phyloP scores from a whole-genome alignment of 2,329 filamentous ascomycete genomes.

The Colletotrichum neosansevieriae region DNA sequence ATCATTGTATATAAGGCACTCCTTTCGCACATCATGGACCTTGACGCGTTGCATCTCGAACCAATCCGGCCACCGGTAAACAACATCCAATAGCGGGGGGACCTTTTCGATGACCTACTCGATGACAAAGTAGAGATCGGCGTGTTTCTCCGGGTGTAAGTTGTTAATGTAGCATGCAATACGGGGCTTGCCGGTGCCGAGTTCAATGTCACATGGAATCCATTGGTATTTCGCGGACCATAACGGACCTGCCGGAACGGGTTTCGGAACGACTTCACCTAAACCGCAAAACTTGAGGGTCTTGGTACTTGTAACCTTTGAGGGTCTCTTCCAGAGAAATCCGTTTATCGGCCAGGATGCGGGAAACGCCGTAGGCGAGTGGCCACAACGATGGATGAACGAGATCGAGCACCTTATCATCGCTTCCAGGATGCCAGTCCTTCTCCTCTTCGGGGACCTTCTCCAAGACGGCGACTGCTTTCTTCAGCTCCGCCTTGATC shows the following conservation, averaged over 20 bases:
- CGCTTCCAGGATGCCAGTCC: constrained; percentile 72
- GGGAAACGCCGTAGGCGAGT: constrained; percentile 64
- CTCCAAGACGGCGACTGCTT: constrained; percentile 61
- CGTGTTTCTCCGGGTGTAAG: constrained; percentile 58
- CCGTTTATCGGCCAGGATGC: constrained; percentile 45
- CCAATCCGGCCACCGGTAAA: constrained; percentile 49
- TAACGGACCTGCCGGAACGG: background rate
- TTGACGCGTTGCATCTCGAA: constrained; percentile 46
- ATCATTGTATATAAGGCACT: constrained; percentile 43
- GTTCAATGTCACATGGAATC: constrained; percentile 63
- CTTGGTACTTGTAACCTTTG: too few species aligned
- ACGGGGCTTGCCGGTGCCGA: constrained; percentile 50
- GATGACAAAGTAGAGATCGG: constrained; percentile 54
- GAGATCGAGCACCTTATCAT: constrained; percentile 69
- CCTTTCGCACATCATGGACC: constrained; percentile 17
- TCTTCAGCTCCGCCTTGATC: constrained; percentile 53
- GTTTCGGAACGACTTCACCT: constrained; percentile 46
- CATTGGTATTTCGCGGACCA: constrained; percentile 54
- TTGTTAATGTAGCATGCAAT: constrained; percentile 68
- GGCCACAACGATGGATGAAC: constrained; percentile 75
- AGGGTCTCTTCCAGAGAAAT: constrained; percentile 55
- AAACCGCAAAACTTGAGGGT: constrained; percentile 51
- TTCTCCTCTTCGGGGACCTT: constrained; percentile 60
- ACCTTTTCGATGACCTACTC: constrained; percentile 55
- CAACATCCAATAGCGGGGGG: constrained; percentile 60